Conservation (phyloP, 495 filamentous ascomycete genomes). For the Talaromyces proteolyticus region DNA sequence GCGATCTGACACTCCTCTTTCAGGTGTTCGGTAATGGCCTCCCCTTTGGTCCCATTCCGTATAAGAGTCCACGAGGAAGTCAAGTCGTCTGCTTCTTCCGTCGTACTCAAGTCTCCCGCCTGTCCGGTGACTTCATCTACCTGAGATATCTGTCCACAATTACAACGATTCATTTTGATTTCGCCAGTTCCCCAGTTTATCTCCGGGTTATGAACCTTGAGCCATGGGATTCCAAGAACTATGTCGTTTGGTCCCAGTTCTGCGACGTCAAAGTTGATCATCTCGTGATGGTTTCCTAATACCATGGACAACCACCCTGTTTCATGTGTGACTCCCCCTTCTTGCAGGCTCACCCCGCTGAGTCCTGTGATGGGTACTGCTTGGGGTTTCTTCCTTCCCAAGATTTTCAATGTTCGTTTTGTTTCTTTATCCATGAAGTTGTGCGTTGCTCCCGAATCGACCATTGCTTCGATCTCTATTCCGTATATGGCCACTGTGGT, state of each 20-base stretch:
- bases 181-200: constrained; percentile 4
- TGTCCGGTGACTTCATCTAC: neutral
- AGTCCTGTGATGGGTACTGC: no score
- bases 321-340: no score
- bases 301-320: constrained; percentile 1
- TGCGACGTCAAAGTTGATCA: constrained; percentile 3
- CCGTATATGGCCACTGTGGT: no score
- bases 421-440: no score
- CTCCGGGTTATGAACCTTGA: constrained; percentile 7
- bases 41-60: neutral
- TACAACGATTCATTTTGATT: neutral
- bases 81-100: neutral
- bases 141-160: neutral
- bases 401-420: no score
- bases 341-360: no score
- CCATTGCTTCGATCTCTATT: no score
- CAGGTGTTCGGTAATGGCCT: neutral
- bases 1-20: neutral
- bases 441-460: no score
- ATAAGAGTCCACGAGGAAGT: neutral
- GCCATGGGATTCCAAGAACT: constrained; percentile 6
- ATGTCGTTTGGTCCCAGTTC: constrained; percentile 8
- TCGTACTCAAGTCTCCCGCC: neutral
- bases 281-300: neutral
- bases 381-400: no score